phyloP scores from a whole-genome alignment of 2,329 filamentous ascomycete species.

The Fusarium armeniacum region DNA sequence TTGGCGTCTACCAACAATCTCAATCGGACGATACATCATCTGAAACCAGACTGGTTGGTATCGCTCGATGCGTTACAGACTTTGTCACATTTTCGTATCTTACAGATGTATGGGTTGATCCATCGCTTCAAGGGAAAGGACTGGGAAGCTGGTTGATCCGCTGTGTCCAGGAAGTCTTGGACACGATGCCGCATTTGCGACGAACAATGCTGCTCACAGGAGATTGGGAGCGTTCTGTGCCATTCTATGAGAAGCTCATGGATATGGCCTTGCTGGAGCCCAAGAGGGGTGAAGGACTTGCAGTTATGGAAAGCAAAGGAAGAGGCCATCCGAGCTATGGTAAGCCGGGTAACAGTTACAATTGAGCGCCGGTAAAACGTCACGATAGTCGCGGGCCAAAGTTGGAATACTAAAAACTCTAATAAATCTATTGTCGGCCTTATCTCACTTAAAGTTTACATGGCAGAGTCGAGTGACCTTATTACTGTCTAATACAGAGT shows the following conservation, averaged over 20 bases:
- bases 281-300: slow-evolving; percentile 44
- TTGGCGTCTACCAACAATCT: slow-evolving; percentile 63
- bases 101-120: slow-evolving; percentile 73
- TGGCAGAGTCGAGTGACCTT: rapidly evolving
- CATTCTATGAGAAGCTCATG: slow-evolving; percentile 53
- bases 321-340: slow-evolving; percentile 38
- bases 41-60: slow-evolving; percentile 46
- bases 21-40: not conserved
- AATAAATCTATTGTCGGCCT: too few relatives aligned
- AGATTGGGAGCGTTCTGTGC: slow-evolving; percentile 53
- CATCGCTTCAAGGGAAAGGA: slow-evolving; percentile 67
- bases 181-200: slow-evolving; percentile 68
- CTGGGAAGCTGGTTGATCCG: slow-evolving; percentile 72
- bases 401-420: not conserved
- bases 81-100: slow-evolving; percentile 72
- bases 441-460: rapidly evolving
- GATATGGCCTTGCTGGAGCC: slow-evolving; percentile 50
- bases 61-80: slow-evolving; percentile 71
- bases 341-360: not conserved
- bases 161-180: slow-evolving; percentile 67
- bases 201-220: slow-evolving; percentile 65
- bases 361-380: not conserved
- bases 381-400: rapidly evolving
- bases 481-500: slow-evolving; percentile 17
- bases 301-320: slow-evolving; percentile 48